Evolutionary conservation across 2,329 filamentous ascomycete genomes (phyloP), one percentile per base, ranked within the genome.

Genomic region (Alternaria dauci): DNA sequence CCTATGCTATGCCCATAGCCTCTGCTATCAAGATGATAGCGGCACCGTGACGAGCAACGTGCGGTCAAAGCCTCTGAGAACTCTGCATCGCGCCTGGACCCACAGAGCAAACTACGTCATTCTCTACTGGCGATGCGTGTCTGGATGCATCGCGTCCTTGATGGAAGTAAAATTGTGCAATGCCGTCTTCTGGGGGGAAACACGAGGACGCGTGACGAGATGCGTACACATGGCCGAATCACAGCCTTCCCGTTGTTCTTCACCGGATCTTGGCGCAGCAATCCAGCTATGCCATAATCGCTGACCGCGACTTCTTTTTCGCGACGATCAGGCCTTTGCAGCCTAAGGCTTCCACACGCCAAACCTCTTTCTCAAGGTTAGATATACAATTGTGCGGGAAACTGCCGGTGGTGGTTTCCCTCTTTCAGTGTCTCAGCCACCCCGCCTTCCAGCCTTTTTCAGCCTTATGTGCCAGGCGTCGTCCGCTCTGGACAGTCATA

Each of bases 181-280:
- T 26, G 18, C 47, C 28, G 50, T 23, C 43, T 39, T 34, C 18
- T 8, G 46, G 18, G 41, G 39, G 16, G 32, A 23, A 55, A 23
- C 23, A 36, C 48, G 46, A 59, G 34, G 38, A 53, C 34, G 26
- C 34, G 39, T 52, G n/a, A 30, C 28, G 20, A 23, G 36, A 53
- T 30, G 36, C 28, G 38, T 52, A 14, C 30, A 36, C 11, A 12
- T 47, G 38, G 18, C 12, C 42, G n/a, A 55, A 52, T 56, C 7
- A 46, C 28, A 62, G 26, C 44, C 30, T 48, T 30, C 6, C 52
- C 12, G 18, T 26, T 53, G 12, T 50, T 52, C 36, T 38, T 67
- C 66, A 69, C 66, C 65, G 65, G 65, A 62, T 12, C 64, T 67
- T 65, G 64, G 66, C 63, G 18, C 38, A 25, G 34, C 41, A 11